A percentile compares a stretch with the other conserved stretches of the same genome.
These are phyloP conservation scores for Oemleria cerasiformis DNA, from an alignment of 306 rosid species.

Conservation along the genomic window DNA sequence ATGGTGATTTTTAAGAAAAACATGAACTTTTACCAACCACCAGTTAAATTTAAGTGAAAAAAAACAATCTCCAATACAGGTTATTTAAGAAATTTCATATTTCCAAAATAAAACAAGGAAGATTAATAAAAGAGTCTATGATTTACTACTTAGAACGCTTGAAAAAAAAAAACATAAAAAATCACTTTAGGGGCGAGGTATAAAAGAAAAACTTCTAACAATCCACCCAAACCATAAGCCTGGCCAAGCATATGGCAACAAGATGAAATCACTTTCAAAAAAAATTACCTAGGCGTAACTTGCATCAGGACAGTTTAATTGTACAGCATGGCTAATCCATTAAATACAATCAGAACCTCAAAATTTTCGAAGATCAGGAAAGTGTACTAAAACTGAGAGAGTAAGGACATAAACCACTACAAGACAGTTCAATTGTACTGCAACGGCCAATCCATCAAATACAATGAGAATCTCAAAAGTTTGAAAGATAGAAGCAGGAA, in stretches of 20 bases:
- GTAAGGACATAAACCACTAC: background rate
- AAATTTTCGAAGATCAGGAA: background rate
- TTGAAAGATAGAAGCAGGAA: too few species aligned
- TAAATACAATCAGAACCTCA: background rate
- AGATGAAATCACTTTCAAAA: background rate
- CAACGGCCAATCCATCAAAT: background rate
- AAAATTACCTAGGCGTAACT: background rate
- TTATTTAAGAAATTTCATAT: background rate
- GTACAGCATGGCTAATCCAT: background rate
- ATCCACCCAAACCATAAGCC: slow-evolving; percentile 1
- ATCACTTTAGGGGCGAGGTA: background rate
- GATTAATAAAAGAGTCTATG: background rate
- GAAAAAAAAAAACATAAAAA: background rate
- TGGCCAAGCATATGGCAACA: background rate
- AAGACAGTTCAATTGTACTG: background rate
- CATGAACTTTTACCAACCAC: background rate
- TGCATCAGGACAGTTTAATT: background rate
- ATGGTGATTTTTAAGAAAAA: background rate
- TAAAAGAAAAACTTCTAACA: background rate
- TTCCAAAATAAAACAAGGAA: background rate
- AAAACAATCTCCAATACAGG: background rate
- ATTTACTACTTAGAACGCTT: background rate
- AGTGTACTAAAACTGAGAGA: too few species aligned
- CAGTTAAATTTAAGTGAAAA: background rate
- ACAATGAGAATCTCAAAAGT: slow-evolving; percentile 1